phyloP scores from a whole-genome alignment of 2,329 filamentous ascomycete species.

The Cytospora leucostoma region DNA sequence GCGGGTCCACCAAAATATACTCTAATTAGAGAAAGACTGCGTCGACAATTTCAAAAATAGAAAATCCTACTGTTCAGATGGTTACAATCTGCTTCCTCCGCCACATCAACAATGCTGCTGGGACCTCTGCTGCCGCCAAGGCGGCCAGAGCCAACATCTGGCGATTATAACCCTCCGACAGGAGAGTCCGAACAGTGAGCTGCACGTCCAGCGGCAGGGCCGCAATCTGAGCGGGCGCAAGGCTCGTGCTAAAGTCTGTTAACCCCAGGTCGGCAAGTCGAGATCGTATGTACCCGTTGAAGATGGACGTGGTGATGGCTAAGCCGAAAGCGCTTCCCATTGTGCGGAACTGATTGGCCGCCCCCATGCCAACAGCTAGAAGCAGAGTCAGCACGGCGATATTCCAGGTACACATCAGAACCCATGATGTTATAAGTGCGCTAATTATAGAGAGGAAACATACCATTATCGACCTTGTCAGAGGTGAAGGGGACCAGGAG shows the following conservation, averaged over 20 bases:
- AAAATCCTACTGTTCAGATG: too few relatives aligned
- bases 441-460: background rate
- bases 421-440: too few relatives aligned
- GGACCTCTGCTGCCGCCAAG: background rate
- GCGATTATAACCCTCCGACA: background rate
- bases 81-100: background rate
- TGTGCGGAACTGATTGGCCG: slow-evolving; percentile 17
- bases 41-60: too few relatives aligned
- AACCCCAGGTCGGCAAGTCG: background rate
- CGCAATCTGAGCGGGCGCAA: background rate
- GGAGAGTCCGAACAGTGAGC: background rate
- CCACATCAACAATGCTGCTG: background rate
- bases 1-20: too few relatives aligned
- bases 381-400: background rate
- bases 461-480: slow-evolving; percentile 12
- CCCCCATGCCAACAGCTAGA: slow-evolving; percentile 25
- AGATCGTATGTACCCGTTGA: slow-evolving; percentile 19
- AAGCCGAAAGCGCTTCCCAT: slow-evolving; percentile 24
- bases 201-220: background rate
- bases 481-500: slow-evolving; percentile 19
- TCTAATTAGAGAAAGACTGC: background rate
- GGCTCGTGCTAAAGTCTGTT: too few relatives aligned
- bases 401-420: too few relatives aligned
- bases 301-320: slow-evolving; percentile 25
- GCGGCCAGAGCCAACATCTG: background rate